A percentile compares a stretch with the other conserved stretches of the same genome.
phyloP scores from a whole-genome alignment of 2,329 filamentous ascomycete species.

The Penicillium fuscoglaucum region DNA sequence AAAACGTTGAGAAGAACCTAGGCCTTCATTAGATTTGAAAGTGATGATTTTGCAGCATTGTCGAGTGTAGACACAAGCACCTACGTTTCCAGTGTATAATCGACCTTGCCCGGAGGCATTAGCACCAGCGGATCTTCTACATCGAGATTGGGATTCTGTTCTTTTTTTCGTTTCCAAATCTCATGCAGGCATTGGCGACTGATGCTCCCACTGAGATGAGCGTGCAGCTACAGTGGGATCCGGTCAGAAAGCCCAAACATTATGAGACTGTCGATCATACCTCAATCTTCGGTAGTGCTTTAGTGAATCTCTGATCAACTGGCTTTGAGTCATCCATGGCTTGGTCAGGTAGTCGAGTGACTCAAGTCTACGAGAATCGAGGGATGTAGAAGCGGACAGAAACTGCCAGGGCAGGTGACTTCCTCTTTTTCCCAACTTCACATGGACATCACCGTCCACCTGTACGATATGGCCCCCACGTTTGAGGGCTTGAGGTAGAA shows the following conservation, averaged over 20 bases:
- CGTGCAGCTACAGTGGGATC: constrained; percentile 63
- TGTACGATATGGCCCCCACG: neutral
- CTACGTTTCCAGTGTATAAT: constrained; percentile 69
- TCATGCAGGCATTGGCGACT: constrained; percentile 70
- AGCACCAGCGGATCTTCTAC: constrained; percentile 68
- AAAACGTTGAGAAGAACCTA: constrained; percentile 77
- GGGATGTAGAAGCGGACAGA: neutral
- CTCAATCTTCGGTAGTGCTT: constrained; percentile 40
- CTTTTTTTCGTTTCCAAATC: constrained; percentile 66
- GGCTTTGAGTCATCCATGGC: constrained; percentile 28
- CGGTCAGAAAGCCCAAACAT: constrained; percentile 3
- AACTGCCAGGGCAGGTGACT: constrained; percentile 2
- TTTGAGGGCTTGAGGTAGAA: neutral
- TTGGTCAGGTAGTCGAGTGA: neutral
- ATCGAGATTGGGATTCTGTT: constrained; percentile 50
- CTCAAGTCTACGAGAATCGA: no score
- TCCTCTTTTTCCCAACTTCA: no score
- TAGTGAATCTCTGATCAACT: constrained; percentile 35
- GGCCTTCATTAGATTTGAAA: neutral
- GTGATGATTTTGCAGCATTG: neutral
- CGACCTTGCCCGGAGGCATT: constrained; percentile 69
- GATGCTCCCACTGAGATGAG: constrained; percentile 78
- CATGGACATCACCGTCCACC: neutral
- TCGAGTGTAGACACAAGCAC: constrained; percentile 43
- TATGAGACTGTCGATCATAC: constrained; percentile 19